Evolutionary conservation across 1,284 basidiomycete genomes (phyloP).

Genomic region (Coriolopsis trogii): DNA sequence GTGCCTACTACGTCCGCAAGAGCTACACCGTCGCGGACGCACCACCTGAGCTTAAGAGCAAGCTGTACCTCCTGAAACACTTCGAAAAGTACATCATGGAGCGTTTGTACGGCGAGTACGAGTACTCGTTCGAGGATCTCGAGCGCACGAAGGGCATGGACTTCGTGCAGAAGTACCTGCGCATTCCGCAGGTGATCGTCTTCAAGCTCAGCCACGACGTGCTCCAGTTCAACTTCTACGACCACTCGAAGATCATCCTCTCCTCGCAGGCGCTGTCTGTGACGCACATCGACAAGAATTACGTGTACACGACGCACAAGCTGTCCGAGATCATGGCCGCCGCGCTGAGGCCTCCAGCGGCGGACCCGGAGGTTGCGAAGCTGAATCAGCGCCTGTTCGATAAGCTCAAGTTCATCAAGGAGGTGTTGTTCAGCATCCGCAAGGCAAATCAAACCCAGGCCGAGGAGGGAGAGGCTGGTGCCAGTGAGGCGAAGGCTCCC

Average conservation of each 20-base stretch:
- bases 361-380: constrained; percentile 58
- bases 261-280: constrained; percentile 80
- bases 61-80: constrained; percentile 89
- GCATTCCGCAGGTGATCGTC: constrained; percentile 96
- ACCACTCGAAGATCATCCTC: constrained; percentile 94
- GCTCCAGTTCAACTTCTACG: constrained; percentile 97
- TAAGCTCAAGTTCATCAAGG: constrained; percentile 83
- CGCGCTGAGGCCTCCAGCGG: constrained; percentile 44
- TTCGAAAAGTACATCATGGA: constrained; percentile 94
- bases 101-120: constrained; percentile 78
- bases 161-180: constrained; percentile 93
- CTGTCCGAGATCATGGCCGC: constrained; percentile 74
- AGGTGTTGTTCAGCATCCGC: constrained; percentile 70
- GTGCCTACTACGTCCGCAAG: constrained; percentile 71
- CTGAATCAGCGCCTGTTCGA: constrained; percentile 67
- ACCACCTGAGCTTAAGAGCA: constrained; percentile 81
- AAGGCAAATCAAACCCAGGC: constrained; percentile 36
- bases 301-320: constrained; percentile 76
- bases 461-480: not conserved
- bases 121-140: constrained; percentile 78
- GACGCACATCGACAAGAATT: constrained; percentile 90
- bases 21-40: constrained; percentile 63
- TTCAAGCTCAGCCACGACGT: constrained; percentile 96
- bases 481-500: constrained; percentile 5
- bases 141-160: constrained; percentile 81